phyloP scores from a whole-genome alignment of 495 filamentous ascomycete genomes.

The Aspergillus affinis region DNA sequence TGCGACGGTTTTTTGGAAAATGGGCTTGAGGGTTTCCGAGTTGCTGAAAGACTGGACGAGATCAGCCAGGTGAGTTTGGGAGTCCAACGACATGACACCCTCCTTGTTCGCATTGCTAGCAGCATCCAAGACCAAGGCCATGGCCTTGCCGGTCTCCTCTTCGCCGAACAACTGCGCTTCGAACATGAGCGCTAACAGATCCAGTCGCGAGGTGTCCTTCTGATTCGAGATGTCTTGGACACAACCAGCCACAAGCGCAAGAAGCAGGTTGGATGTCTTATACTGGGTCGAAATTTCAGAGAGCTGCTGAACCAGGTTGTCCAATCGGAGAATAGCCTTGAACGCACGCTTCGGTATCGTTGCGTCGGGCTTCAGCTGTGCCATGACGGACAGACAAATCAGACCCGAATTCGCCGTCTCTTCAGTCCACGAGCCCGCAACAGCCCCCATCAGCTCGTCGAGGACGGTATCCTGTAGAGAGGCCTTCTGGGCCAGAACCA shows the following conservation, averaged over 20 bases:
- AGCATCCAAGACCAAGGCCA: constrained; percentile 59
- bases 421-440: constrained; percentile 69
- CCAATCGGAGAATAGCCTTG: constrained; percentile 64
- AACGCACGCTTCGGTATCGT: constrained; percentile 64
- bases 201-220: constrained; percentile 55
- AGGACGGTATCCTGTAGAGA: constrained; percentile 71
- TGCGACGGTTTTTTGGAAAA: constrained; percentile 58
- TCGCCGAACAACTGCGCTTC: constrained; percentile 59
- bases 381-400: constrained; percentile 74
- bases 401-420: constrained; percentile 73
- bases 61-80: constrained; percentile 62
- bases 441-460: constrained; percentile 79
- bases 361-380: constrained; percentile 64
- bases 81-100: constrained; percentile 42
- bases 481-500: constrained; percentile 79
- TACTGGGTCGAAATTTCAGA: constrained; percentile 62
- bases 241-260: constrained; percentile 68
- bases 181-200: constrained; percentile 60
- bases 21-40: constrained; percentile 49
- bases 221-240: constrained; percentile 63
- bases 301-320: constrained; percentile 56
- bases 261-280: constrained; percentile 67
- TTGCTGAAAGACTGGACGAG: constrained; percentile 61
- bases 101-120: constrained; percentile 32
- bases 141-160: constrained; percentile 57